Evolutionary conservation across 2,329 filamentous ascomycete genomes (phyloP).

Genomic region (Cladophialophora yegresii): DNA sequence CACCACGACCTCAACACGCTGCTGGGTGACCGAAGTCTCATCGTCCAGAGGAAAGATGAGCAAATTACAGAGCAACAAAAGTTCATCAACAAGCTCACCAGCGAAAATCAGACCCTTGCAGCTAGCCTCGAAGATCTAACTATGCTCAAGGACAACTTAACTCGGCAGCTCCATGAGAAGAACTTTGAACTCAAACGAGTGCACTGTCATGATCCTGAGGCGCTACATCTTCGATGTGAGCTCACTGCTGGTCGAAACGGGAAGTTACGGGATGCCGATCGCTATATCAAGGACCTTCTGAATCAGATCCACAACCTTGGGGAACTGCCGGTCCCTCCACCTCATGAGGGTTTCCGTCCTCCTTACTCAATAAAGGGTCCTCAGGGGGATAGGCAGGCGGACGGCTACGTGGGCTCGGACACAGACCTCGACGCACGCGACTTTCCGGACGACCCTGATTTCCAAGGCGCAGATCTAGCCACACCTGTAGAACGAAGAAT

Average conservation of each 20-base stretch:
- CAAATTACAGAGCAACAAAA: neutral
- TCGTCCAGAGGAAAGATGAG: neutral
- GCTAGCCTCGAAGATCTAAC: neutral
- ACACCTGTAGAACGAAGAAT: conserved; percentile 17
- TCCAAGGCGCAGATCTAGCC: neutral
- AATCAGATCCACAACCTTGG: neutral
- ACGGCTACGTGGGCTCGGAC: neutral
- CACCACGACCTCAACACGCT: neutral
- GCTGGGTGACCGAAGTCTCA: neutral
- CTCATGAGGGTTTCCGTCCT: neutral
- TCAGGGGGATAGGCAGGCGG: neutral
- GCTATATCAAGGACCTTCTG: neutral
- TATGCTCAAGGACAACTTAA: neutral
- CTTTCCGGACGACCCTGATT: neutral
- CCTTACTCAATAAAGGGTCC: neutral
- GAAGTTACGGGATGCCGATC: neutral
- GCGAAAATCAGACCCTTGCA: neutral
- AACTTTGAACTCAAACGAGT: neutral
- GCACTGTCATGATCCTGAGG: neutral
- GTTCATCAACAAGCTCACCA: neutral
- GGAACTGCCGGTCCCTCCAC: neutral
- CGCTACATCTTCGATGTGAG: neutral
- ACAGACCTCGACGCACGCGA: conserved; percentile 10
- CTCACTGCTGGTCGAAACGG: neutral
- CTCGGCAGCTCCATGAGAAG: neutral